Evolutionary conservation across 345 rosid genomes (phyloP).

Genomic region (Pugionium cornutum): DNA sequence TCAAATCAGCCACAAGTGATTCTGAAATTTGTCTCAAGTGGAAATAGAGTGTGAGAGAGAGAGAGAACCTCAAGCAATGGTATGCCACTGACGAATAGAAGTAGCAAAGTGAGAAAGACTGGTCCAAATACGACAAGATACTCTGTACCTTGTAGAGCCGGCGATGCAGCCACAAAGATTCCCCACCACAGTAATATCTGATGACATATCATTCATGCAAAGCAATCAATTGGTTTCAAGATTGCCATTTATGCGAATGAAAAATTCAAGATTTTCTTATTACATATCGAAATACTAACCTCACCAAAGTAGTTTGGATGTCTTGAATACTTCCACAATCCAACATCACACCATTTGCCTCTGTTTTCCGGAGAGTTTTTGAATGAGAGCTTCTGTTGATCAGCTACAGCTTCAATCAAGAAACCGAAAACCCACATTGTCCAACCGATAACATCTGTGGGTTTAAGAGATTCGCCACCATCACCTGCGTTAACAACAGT

Average conservation of each 20-base stretch:
- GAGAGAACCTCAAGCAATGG: slow-evolving; percentile 83
- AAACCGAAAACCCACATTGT: slow-evolving; percentile 71
- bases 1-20: slow-evolving; percentile 8
- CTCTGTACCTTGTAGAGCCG: slow-evolving; percentile 74
- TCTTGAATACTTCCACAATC: slow-evolving; percentile 78
- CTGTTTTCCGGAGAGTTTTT: slow-evolving; percentile 78
- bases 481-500: slow-evolving; percentile 80
- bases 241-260: background rate
- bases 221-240: background rate
- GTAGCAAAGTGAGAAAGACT: slow-evolving; percentile 71
- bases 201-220: slow-evolving; percentile 8
- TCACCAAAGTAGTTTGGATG: slow-evolving; percentile 96
- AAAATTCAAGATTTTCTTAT: background rate
- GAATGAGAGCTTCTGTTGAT: slow-evolving; percentile 81
- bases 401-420: slow-evolving; percentile 71
- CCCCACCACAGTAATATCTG: slow-evolving; percentile 96
- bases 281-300: slow-evolving; percentile 42
- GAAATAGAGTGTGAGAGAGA: background rate
- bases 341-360: slow-evolving; percentile 87
- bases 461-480: slow-evolving; percentile 55
- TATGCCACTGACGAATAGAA: slow-evolving; percentile 85
- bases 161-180: slow-evolving; percentile 69
- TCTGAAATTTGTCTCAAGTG: background rate
- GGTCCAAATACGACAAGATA: slow-evolving; percentile 91
- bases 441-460: slow-evolving; percentile 79